Evolutionary conservation across 2,329 filamentous ascomycete species (phyloP).

Genomic region (Aspergillus tanneri): DNA sequence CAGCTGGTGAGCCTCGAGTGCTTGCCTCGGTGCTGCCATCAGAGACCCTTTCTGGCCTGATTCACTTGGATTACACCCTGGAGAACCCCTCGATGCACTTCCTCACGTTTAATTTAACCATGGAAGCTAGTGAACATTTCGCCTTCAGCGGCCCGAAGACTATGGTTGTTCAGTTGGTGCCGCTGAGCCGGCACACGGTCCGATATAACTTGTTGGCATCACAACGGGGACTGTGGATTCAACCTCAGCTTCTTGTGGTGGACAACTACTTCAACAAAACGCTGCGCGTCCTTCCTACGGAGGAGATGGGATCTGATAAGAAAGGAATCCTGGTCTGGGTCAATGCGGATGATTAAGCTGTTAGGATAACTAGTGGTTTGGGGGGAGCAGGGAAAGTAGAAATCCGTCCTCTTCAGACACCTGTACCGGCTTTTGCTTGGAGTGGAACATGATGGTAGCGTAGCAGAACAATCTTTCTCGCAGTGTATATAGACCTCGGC

Average conservation of each 20-base stretch:
- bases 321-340: slow-evolving; percentile 50
- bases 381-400: no score
- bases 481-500: neutral
- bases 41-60: slow-evolving; percentile 30
- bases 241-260: slow-evolving; percentile 71
- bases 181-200: slow-evolving; percentile 72
- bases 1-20: slow-evolving; percentile 82
- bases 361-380: no score
- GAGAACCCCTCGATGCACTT: slow-evolving; percentile 96
- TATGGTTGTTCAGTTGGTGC: slow-evolving; percentile 75
- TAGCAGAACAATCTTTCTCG: neutral
- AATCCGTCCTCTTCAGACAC: neutral
- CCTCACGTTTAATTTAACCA: slow-evolving; percentile 83
- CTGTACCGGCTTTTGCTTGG: no score
- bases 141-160: slow-evolving; percentile 89
- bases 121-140: slow-evolving; percentile 91
- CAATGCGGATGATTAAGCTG: slow-evolving; percentile 38
- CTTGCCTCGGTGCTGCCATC: slow-evolving; percentile 54
- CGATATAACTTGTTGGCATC: slow-evolving; percentile 73
- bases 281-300: slow-evolving; percentile 74
- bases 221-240: slow-evolving; percentile 63
- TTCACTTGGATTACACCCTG: slow-evolving; percentile 65
- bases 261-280: slow-evolving; percentile 95
- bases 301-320: slow-evolving; percentile 61
- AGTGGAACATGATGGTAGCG: neutral